phyloP scores from a whole-genome alignment of 768 basidiomycete genomes.

The Mycena sanguinolenta region DNA sequence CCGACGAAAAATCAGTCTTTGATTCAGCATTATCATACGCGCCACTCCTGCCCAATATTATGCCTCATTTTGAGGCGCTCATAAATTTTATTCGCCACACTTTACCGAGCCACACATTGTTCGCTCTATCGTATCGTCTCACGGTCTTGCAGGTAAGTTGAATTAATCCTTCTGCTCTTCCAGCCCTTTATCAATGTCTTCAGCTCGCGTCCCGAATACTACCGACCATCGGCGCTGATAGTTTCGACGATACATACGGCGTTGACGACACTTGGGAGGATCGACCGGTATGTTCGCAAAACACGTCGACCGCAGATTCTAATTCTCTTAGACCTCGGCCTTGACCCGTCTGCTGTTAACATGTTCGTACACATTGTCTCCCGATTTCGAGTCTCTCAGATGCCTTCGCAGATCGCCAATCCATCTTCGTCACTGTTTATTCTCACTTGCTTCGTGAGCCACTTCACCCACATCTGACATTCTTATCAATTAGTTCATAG shows the following conservation, averaged over 20 bases:
- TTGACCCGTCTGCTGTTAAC: constrained; percentile 82
- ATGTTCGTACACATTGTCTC: no score
- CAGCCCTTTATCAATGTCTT: constrained; percentile 44
- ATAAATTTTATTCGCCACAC: constrained; percentile 88
- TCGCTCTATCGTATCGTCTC: constrained; percentile 86
- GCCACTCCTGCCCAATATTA: constrained; percentile 82
- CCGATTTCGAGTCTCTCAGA: no score
- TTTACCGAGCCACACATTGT: constrained; percentile 85
- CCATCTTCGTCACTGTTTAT: constrained; percentile 89
- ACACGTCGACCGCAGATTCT: neutral
- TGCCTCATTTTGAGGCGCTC: constrained; percentile 85
- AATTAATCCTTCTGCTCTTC: no score
- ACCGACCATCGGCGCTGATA: constrained; percentile 86
- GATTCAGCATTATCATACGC: constrained; percentile 83
- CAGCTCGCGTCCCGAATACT: constrained; percentile 87
- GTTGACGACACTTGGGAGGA: constrained; percentile 77
- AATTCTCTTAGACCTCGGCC: constrained; percentile 72
- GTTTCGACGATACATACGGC: constrained; percentile 79
- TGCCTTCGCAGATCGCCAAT: no score
- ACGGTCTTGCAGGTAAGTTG: constrained; percentile 53
- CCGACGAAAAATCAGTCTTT: constrained; percentile 79
- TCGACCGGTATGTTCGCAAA: constrained; percentile 70
- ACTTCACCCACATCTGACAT: constrained; percentile 1
- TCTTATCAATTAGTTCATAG: constrained; percentile 51
- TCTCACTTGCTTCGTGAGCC: constrained; percentile 83